These are phyloP conservation scores for Euphrasia confusa DNA, from an alignment of 257 asterid species.

Conservation along the genomic window DNA sequence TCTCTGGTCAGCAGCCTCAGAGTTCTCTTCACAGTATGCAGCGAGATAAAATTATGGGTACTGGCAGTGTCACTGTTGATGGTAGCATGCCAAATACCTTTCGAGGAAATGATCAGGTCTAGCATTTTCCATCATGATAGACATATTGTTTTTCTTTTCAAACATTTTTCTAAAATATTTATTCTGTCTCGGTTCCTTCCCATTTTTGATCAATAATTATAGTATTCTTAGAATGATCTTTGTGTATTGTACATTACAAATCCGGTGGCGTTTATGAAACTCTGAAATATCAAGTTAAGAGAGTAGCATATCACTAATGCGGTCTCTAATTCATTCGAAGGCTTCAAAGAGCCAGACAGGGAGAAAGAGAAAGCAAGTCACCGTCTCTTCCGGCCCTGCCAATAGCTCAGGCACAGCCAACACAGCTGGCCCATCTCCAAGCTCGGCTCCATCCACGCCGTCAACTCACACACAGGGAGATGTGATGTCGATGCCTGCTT, in stretches of 20 bases:
- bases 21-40: slow-evolving; percentile 27
- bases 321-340: slow-evolving; percentile 44
- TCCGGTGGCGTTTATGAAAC: too few species aligned
- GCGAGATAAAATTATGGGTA: slow-evolving; percentile 71
- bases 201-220: too few species aligned
- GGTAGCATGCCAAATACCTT: slow-evolving; percentile 85
- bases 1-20: neutral
- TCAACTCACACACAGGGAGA: slow-evolving; percentile 98
- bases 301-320: slow-evolving; percentile 27
- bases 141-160: too few species aligned
- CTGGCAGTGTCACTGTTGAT: slow-evolving; percentile 68
- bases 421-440: slow-evolving; percentile 98
- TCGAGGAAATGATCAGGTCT: slow-evolving; percentile 90
- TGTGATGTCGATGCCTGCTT: slow-evolving; percentile 73
- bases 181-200: too few species aligned
- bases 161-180: too few species aligned
- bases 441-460: slow-evolving; percentile 99
- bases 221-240: too few species aligned
- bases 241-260: too few species aligned
- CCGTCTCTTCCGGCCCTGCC: slow-evolving; percentile 88
- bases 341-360: slow-evolving; percentile 90
- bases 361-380: slow-evolving; percentile 84
- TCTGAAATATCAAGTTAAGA: too few species aligned
- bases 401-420: slow-evolving; percentile 98
- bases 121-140: slow-evolving; percentile 28